Base-by-base conservation (phyloP, 225 moss, liverwort and hornwort species). In the Marchantia polymorpha region DNA sequence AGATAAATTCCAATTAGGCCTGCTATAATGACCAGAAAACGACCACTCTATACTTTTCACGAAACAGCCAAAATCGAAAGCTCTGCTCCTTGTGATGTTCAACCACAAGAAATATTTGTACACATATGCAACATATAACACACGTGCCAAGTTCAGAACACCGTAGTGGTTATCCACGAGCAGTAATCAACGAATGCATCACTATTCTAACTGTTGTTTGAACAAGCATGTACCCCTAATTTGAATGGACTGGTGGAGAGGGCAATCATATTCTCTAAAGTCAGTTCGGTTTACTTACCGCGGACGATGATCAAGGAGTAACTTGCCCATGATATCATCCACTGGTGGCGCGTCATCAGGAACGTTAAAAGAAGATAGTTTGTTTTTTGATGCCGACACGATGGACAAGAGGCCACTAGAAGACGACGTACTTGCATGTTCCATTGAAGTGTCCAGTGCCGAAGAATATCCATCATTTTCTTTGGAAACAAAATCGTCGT, bases 251-350 rank as follows among this genome's bases (percentile, higher is more conserved):
- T 39, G 39, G 39, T 39, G 5, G 39, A 39, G 39, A 59, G 6
- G 0, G 59, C 59, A 59, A 15, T 17, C 7, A 59, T 16, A 61
- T 61, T 61, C 61, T n/a, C 7, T 23, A 7, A n/a, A 61, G 23
- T 10, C 64, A 2, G 26, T 69, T 19, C 8, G 15, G 14, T 27
- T 67, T 47, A 68, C 85, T 73, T 89, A 93, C 93, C 90, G 76
- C 50, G 96, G 94, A 50, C 96, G 93, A 77, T 87, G 84, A 27
- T 90, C 90, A 9, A 96, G 82, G 55, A 96, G 92, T 49, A 96
- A 69, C 64, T 81, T 90, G 75, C 83, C 96, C 96, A 96, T 94
- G 50, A 96, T 15, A 63, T 94, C 94, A 86, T 96, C 96, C 70
- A 88, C 82, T 65, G 95, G 95, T 10, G 96, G 96, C 67, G 90